Conservation (phyloP, 805 yeast species). For the Yamadazyma akitaensis region DNA sequence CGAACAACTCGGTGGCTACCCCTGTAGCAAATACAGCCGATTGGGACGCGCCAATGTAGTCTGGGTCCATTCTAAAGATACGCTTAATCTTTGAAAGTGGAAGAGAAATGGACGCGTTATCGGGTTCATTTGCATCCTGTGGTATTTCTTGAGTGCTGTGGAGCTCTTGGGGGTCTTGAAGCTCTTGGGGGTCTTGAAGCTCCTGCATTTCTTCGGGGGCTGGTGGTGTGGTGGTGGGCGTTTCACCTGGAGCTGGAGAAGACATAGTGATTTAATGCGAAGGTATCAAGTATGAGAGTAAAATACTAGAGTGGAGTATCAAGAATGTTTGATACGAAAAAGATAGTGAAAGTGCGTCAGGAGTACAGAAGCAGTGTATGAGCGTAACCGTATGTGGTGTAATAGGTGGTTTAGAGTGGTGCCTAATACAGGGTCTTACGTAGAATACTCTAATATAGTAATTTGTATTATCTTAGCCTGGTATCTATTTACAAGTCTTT, state of each 20-base stretch:
- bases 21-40: constrained; percentile 73
- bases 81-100: constrained; percentile 70
- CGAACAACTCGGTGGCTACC: constrained; percentile 73
- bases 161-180: neutral
- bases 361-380: too few species aligned
- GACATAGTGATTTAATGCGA: constrained; percentile 4
- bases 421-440: too few species aligned
- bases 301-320: neutral
- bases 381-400: too few species aligned
- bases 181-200: neutral
- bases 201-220: constrained; percentile 10
- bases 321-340: too few species aligned
- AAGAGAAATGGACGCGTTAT: constrained; percentile 32
- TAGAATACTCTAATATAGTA: too few species aligned
- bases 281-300: neutral
- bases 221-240: constrained; percentile 23
- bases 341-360: too few species aligned
- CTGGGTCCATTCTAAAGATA: constrained; percentile 74
- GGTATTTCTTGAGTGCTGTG: neutral
- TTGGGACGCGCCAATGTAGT: constrained; percentile 61
- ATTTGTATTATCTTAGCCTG: neutral
- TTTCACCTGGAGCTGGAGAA: constrained; percentile 5
- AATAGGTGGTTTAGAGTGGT: too few species aligned
- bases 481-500: neutral
- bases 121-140: constrained; percentile 19